Percentiles rank a stretch among this genome's conserved stretches.
These are phyloP conservation scores for Brassica balearica DNA, from an alignment of 441 rosid genomes.

Conservation along the genomic window DNA sequence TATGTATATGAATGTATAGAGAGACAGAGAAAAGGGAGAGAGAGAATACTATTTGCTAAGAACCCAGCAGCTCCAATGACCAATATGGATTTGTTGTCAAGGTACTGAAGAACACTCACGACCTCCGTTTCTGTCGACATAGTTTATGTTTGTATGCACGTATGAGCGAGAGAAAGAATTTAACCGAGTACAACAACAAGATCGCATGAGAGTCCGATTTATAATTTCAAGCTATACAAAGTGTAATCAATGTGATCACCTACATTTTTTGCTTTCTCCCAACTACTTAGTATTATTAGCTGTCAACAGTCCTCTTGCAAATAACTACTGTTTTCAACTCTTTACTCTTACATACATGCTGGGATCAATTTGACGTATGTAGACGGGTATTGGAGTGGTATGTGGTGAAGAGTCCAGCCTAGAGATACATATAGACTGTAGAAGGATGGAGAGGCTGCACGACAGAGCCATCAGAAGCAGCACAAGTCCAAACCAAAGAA, in stretches of 20 bases:
- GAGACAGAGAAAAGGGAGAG: conserved; percentile 7
- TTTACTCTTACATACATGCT: neutral
- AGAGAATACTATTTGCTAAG: conserved; percentile 52
- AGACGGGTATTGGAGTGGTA: neutral
- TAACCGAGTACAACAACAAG: conserved; percentile 6
- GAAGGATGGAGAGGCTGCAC: neutral
- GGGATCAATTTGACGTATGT: neutral
- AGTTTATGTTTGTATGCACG: conserved; percentile 3
- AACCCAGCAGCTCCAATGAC: conserved; percentile 61
- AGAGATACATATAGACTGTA: neutral
- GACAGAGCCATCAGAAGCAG: neutral
- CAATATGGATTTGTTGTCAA: conserved; percentile 54
- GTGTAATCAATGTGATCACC: conserved; percentile 38
- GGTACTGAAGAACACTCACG: conserved; percentile 50
- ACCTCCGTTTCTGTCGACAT: conserved; percentile 44
- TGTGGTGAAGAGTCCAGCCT: neutral
- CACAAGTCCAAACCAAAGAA: neutral
- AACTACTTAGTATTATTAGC: conserved; percentile 29
- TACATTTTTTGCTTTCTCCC: conserved; percentile 17
- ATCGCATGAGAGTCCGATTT: conserved; percentile 12
- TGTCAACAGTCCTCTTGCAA: conserved; percentile 7
- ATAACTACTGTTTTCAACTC: neutral
- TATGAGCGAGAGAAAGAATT: conserved; percentile 17
- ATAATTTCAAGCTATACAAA: conserved; percentile 11
- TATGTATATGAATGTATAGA: neutral